These are phyloP conservation scores for Porphyrellus cyaneotinctus DNA, from an alignment of 768 basidiomycete species.

Conservation along the genomic window DNA sequence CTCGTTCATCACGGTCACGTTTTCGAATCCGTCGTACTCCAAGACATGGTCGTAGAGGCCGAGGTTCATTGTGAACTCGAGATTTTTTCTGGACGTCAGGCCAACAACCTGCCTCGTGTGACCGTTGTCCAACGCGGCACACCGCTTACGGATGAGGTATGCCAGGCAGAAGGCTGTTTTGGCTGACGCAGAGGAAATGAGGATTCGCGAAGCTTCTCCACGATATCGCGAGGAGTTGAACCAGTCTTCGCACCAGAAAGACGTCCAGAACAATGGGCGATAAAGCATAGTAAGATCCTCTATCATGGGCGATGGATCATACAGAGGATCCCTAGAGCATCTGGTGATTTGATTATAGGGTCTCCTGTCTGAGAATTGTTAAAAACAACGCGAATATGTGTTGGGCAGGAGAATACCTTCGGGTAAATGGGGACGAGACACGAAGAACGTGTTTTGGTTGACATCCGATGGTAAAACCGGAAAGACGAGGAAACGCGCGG, in stretches of 20 bases:
- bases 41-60: conserved; percentile 55
- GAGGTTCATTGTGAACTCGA: conserved; percentile 50
- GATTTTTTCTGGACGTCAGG: conserved; percentile 55
- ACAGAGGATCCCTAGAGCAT: conserved; percentile 53
- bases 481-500: conserved; percentile 52
- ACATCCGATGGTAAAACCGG: conserved; percentile 48
- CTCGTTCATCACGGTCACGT: conserved; percentile 28
- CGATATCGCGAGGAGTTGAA: conserved; percentile 48
- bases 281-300: conserved; percentile 73
- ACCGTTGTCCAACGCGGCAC: conserved; percentile 2
- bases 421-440: conserved; percentile 60
- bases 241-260: conserved; percentile 76
- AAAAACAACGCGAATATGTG: background rate
- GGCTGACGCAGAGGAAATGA: conserved; percentile 68
- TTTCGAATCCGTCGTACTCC: conserved; percentile 47
- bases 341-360: conserved; percentile 68
- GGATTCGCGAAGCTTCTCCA: conserved; percentile 42
- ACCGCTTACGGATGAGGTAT: conserved; percentile 51
- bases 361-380: conserved; percentile 47
- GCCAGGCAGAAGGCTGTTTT: conserved; percentile 72
- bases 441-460: conserved; percentile 50
- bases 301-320: conserved; percentile 39
- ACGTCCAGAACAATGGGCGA: conserved; percentile 70
- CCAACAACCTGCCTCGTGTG: conserved; percentile 45
- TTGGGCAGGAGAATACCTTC: conserved; percentile 35